Evolutionary conservation across 2,329 filamentous ascomycete species (phyloP), one percentile per base, ranked within the genome.

Genomic region (Herpotrichia juniperi): DNA sequence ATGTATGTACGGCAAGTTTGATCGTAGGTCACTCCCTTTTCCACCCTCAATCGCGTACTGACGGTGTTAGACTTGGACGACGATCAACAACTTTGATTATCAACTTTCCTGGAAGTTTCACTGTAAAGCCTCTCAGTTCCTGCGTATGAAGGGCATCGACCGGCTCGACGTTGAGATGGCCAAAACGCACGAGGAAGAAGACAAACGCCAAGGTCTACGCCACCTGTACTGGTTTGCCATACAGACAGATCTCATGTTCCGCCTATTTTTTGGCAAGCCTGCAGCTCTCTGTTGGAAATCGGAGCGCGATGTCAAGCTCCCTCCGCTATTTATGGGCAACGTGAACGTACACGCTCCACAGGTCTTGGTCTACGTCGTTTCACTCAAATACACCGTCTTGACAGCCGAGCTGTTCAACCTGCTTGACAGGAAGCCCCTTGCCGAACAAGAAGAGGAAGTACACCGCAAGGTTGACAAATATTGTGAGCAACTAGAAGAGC

Each of bases 41-140:
- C 6, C 14, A 11, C 26, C 7, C 7, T 28, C 7, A 12, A 7
- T 28, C 26, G 7, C 26, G 7, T 28, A 34, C 14, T 16, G 5
- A n/a, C 7, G 6, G 14, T 22, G 5, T 9, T 34, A 54, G 52
- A 22, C 54, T 3, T 68, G 64, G 66, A 63, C 64, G 14, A 57
- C 61, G 2, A 58, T 66, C 28, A 62, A 51, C 28, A 62, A 64
- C 34, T 62, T 66, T 11, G 64, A 70, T 21, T 67, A 67, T 34
- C 64, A 67, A 30, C 50, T 68, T 6, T 58, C 62, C 2, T 70
- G 66, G 63, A 64, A 63, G 19, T 67, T 70, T 19, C 67, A 70
- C 43, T 56, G 58, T 50, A 67, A 67, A 42, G 50, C 61, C 1
- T 70, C 62, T 43, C 62, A 66, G 1, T 62, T 53, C 22, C 17